A percentile compares a stretch with the other conserved stretches of the same genome.
These are phyloP conservation scores for Alternaria dauci DNA, from an alignment of 2,329 filamentous ascomycete genomes.

Conservation along the genomic window DNA sequence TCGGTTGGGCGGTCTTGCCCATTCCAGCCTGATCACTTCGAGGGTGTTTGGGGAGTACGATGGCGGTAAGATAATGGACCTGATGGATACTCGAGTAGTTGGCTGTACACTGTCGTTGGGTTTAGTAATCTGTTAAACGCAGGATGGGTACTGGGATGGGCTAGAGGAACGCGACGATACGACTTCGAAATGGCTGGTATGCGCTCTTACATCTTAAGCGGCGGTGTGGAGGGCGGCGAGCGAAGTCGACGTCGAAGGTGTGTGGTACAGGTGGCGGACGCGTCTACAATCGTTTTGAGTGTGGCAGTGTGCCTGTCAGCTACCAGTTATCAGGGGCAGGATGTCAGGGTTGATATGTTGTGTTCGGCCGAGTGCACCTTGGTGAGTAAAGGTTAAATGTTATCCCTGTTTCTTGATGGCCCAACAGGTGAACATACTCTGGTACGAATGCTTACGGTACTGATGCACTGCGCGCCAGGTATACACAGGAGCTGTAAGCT, in stretches of 20 bases:
- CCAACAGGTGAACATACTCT: background rate
- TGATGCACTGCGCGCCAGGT: background rate
- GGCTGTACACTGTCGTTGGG: background rate
- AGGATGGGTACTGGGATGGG: background rate
- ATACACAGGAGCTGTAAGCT: background rate
- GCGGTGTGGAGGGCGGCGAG: constrained; percentile 28
- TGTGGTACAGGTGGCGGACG: constrained; percentile 11
- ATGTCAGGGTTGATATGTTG: constrained; percentile 9
- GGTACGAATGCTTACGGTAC: background rate
- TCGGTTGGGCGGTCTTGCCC: background rate
- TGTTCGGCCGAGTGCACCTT: background rate
- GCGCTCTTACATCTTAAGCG: constrained; percentile 9
- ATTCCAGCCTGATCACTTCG: background rate
- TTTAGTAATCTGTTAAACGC: background rate
- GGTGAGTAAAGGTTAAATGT: background rate
- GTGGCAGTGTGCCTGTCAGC: constrained; percentile 10
- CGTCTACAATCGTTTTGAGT: constrained; percentile 12
- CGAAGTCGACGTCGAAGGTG: constrained; percentile 18
- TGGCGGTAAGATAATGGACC: too few species aligned
- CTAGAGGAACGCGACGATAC: constrained; percentile 3
- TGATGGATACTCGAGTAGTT: background rate
- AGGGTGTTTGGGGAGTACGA: background rate
- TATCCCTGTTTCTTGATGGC: background rate
- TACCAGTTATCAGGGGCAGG: background rate
- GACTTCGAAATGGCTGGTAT: constrained; percentile 12